phyloP scores from a whole-genome alignment of 164 flowering plant genomes.

The Vitis vinifera region DNA sequence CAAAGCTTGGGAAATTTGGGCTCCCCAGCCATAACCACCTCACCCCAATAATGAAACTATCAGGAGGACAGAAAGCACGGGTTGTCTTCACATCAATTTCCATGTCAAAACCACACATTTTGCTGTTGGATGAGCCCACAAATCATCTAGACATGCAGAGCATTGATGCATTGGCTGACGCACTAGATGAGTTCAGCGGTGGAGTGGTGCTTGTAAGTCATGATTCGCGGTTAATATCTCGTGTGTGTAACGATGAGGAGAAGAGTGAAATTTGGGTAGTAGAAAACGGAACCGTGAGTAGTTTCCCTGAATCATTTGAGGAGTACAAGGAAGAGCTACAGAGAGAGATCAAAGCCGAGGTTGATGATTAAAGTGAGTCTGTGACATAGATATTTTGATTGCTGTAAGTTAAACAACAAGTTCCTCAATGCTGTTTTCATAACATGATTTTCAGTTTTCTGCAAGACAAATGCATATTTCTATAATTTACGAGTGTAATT shows the following conservation, averaged over 20 bases:
- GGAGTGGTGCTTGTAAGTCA: slow-evolving; percentile 88
- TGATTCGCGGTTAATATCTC: slow-evolving; percentile 75
- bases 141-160: slow-evolving; percentile 91
- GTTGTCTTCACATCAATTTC: slow-evolving; percentile 84
- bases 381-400: neutral
- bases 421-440: too few relatives aligned
- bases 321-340: slow-evolving; percentile 75
- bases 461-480: too few relatives aligned
- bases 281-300: slow-evolving; percentile 60
- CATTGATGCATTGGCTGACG: slow-evolving; percentile 82
- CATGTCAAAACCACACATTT: slow-evolving; percentile 78
- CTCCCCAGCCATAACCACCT: slow-evolving; percentile 83
- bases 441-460: too few relatives aligned
- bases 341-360: slow-evolving; percentile 69
- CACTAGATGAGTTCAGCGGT: slow-evolving; percentile 75
- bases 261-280: slow-evolving; percentile 76
- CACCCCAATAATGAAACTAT: slow-evolving; percentile 76
- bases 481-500: too few relatives aligned
- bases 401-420: too few relatives aligned
- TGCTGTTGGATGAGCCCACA: slow-evolving; percentile 64
- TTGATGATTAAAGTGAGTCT: slow-evolving; percentile 49
- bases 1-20: slow-evolving; percentile 83
- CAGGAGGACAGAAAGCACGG: slow-evolving; percentile 83
- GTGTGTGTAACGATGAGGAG: slow-evolving; percentile 83
- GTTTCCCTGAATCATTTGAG: slow-evolving; percentile 60